These are phyloP conservation scores for Trifolium fragiferum DNA, from an alignment of 306 rosid species.

Conservation along the genomic window DNA sequence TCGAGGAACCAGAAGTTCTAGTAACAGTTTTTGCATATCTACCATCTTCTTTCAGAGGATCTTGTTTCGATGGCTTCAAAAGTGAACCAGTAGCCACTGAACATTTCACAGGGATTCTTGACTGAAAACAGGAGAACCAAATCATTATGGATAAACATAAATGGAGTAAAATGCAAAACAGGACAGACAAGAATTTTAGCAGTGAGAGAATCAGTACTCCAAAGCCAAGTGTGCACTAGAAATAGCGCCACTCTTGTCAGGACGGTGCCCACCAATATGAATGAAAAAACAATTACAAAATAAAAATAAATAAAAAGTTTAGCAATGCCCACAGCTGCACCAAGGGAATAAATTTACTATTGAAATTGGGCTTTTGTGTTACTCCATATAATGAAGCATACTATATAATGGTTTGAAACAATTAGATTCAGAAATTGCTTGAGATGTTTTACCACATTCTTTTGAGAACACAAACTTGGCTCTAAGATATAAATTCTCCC, in stretches of 20 bases:
- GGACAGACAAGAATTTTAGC: neutral
- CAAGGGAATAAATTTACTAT: constrained; percentile 2
- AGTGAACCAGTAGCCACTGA: constrained; percentile 64
- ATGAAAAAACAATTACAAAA: neutral
- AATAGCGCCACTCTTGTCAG: neutral
- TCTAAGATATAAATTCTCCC: constrained; percentile 18
- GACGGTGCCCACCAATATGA: constrained; percentile 21
- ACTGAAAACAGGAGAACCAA: constrained; percentile 59
- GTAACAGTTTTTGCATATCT: constrained; percentile 75
- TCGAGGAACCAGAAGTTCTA: constrained; percentile 58
- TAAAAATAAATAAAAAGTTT: neutral
- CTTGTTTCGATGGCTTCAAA: constrained; percentile 75
- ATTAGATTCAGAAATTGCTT: neutral
- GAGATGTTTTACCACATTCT: constrained; percentile 8
- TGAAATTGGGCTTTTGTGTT: constrained; percentile 17
- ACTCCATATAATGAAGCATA: constrained; percentile 1
- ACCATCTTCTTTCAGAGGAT: constrained; percentile 72
- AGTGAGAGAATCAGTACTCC: constrained; percentile 7
- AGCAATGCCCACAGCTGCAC: neutral
- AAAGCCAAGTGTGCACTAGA: constrained; percentile 14
- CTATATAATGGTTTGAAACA: constrained; percentile 12
- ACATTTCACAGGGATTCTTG: constrained; percentile 67
- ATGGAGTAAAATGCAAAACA: constrained; percentile 12
- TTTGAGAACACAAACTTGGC: constrained; percentile 26
- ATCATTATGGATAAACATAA: constrained; percentile 19